phyloP scores from a whole-genome alignment of 106 monocot genomes.

The Dioscorea dumetorum region DNA sequence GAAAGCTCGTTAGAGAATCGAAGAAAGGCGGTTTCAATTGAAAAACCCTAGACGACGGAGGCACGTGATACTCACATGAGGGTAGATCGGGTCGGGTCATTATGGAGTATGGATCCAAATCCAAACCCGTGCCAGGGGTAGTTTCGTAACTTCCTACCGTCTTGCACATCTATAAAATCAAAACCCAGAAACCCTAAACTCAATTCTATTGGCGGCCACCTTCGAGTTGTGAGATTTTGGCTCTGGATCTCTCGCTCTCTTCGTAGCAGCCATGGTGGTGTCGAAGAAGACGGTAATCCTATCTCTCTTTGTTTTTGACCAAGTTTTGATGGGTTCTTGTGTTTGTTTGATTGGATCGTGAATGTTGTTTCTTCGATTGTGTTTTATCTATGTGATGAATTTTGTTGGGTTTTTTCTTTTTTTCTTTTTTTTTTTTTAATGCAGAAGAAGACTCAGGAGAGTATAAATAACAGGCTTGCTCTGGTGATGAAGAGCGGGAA shows the following conservation, averaged over 20 bases:
- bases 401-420: neutral
- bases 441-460: conserved; percentile 64
- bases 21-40: too few relatives aligned
- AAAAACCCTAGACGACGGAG: too few relatives aligned
- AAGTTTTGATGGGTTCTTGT: neutral
- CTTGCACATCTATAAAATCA: neutral
- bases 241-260: neutral
- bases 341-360: neutral
- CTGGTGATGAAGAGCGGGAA: conserved; percentile 74
- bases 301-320: neutral
- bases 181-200: neutral
- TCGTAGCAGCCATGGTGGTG: neutral
- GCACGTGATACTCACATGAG: too few relatives aligned
- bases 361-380: neutral
- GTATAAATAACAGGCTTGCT: conserved; percentile 58
- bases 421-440: neutral
- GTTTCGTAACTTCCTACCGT: too few relatives aligned
- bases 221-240: neutral
- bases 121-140: too few relatives aligned
- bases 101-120: too few relatives aligned
- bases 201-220: neutral
- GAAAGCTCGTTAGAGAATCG: neutral
- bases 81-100: too few relatives aligned
- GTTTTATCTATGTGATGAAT: neutral
- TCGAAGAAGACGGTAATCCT: neutral